phyloP scores from a whole-genome alignment of 805 yeast species.

The Lipomyces lipofer region DNA sequence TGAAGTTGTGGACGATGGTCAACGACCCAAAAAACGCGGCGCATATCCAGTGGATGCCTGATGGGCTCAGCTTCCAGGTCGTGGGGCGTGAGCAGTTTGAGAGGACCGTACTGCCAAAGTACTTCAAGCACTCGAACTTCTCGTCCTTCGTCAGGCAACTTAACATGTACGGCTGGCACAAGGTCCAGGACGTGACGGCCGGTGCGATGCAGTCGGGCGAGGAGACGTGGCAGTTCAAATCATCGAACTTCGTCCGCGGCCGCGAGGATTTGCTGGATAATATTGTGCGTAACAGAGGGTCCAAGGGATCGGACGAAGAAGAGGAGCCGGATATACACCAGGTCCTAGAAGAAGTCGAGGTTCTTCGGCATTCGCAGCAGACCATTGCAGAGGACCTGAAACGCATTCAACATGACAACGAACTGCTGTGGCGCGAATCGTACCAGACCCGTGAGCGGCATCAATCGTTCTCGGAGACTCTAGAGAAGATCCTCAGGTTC shows the following conservation, averaged over 20 bases:
- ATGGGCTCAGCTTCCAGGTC: slow-evolving; percentile 84
- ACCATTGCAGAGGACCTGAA: slow-evolving; percentile 81
- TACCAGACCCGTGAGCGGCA: slow-evolving; percentile 80
- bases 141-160: slow-evolving; percentile 94
- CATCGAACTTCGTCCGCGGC: slow-evolving; percentile 73
- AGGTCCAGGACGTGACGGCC: slow-evolving; percentile 85
- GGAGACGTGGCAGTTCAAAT: slow-evolving; percentile 86
- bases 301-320: slow-evolving; percentile 46
- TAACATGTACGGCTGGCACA: slow-evolving; percentile 99
- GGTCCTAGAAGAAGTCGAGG: slow-evolving; percentile 69
- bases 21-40: slow-evolving; percentile 71
- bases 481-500: slow-evolving; percentile 83
- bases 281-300: slow-evolving; percentile 71
- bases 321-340: slow-evolving; percentile 50
- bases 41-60: slow-evolving; percentile 79
- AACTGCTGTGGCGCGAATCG: slow-evolving; percentile 87
- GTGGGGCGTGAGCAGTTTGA: slow-evolving; percentile 80
- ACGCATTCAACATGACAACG: slow-evolving; percentile 83
- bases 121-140: slow-evolving; percentile 92
- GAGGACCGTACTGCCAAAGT: slow-evolving; percentile 79
- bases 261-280: slow-evolving; percentile 82
- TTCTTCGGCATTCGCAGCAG: slow-evolving; percentile 72
- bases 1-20: slow-evolving; percentile 94
- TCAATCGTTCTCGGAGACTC: slow-evolving; percentile 79
- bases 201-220: slow-evolving; percentile 57